Base-by-base conservation (phyloP, 768 basidiomycete genomes). In the Dacryopinax spathularia region DNA sequence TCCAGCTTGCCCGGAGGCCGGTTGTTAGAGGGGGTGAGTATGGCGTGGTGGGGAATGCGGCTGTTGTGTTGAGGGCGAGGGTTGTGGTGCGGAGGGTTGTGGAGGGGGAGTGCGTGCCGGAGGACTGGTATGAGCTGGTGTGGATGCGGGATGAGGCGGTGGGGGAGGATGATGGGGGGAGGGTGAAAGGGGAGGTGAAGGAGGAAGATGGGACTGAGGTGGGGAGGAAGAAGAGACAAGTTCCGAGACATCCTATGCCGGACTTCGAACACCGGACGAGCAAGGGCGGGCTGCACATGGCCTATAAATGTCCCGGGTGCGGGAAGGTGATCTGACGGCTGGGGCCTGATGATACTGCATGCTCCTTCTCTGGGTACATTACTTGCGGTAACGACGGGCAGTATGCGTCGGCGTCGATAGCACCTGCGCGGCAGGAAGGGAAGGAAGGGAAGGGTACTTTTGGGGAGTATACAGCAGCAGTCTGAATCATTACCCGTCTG, bases 21-120 rank as follows among this genome's bases (percentile, higher is more conserved):
- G 81, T 85, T 37, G 72, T 83, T 7, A 76, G 79, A 22, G 84
- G 84, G 0, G 68, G 71, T 2, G 66, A 48, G 0, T 79, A 79
- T 0, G 81, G 82, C 0, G 66, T 84, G 0, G 75, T 77, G 1
- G 84, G 84, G 1, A 85, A 85, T 65, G 70, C 82, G 0, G 65
- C 71, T 0, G 68, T 76, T 25, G 83, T 85, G 2, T 70, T 76
- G 6, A 68, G 71, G 0, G 82, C 84, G 1, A 74, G 84, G 44
- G 70, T 73, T 33, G 64, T 82, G n/a, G 79, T 84, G 22, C 79
- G 78, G 65, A 67, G 62, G 0, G 69, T 71, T 1, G 66, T 82
- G 7, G 71, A 68, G 36, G 68, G 62, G 2, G 29, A 61, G 20
- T 10, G 31, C 60, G 64, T 79, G 10, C 74, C 77, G 2, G 75